Percentiles rank a stretch among this genome's conserved stretches.
Evolutionary conservation across 73 alveolate species (phyloP).

Genomic region (Paramecium caudatum): DNA sequence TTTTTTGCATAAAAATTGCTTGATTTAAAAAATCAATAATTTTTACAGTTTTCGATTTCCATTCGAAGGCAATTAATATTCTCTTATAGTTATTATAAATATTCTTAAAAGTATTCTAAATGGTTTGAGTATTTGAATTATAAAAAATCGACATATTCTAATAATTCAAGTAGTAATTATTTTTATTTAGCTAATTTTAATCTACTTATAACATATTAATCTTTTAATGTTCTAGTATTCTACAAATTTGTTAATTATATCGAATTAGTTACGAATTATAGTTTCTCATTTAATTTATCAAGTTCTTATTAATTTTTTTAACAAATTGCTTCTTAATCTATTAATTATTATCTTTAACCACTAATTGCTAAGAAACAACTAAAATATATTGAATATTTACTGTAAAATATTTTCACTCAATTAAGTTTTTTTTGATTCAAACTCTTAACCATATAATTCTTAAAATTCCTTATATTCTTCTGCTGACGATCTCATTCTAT

Average conservation of each 20-base stretch:
- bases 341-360: not conserved
- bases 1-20: too few species aligned
- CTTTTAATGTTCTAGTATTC: not conserved
- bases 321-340: not conserved
- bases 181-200: not conserved
- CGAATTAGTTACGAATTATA: constrained; percentile 44
- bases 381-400: not conserved
- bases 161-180: not conserved
- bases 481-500: not conserved
- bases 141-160: not conserved
- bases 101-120: not conserved
- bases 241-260: not conserved
- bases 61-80: not conserved
- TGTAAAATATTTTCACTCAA: not conserved
- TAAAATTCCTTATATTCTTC: not conserved
- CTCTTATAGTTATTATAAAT: not conserved
- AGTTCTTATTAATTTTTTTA: not conserved
- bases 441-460: not conserved
- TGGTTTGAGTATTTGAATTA: not conserved
- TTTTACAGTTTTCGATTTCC: not conserved
- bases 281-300: not conserved
- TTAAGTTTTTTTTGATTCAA: not conserved
- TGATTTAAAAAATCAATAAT: too few species aligned
- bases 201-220: not conserved
- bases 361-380: not conserved